A percentile compares a stretch with the other conserved stretches of the same genome.
phyloP scores from a whole-genome alignment of 2,329 filamentous ascomycete genomes.

The Magnaporthiopsis incrustans region DNA sequence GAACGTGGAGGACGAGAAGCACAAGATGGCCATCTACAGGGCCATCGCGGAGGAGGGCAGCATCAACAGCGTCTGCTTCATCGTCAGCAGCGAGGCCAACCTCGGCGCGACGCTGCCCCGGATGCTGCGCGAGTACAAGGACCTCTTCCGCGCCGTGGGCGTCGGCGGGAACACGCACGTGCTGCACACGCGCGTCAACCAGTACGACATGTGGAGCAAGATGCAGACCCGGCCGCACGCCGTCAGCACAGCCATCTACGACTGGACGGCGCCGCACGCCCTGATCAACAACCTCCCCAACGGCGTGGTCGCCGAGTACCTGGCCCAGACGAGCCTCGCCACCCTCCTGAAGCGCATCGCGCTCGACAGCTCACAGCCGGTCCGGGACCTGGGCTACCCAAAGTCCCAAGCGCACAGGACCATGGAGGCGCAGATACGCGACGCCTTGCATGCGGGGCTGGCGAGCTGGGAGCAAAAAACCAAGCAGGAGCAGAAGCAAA shows the following conservation, averaged over 20 bases:
- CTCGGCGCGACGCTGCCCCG: neutral
- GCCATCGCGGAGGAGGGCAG: neutral
- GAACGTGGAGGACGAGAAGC: neutral
- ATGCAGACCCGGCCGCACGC: neutral
- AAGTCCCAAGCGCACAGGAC: neutral
- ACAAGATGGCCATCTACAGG: slow-evolving; percentile 8
- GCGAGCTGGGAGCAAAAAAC: neutral
- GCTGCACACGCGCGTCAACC: neutral
- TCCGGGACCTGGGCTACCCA: neutral
- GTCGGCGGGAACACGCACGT: neutral
- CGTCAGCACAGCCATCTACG: neutral
- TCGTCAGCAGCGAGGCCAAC: neutral
- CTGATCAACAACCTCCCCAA: neutral
- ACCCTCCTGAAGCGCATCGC: neutral
- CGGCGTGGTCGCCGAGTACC: neutral
- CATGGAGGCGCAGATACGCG: neutral
- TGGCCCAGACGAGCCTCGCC: neutral
- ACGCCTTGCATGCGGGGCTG: neutral
- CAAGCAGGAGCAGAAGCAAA: neutral
- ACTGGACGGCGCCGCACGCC: neutral
- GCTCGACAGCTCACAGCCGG: neutral
- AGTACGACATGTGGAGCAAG: neutral
- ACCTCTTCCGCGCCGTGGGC: neutral
- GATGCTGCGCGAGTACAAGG: neutral
- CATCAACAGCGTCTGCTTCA: neutral